Evolutionary conservation across 2,329 filamentous ascomycete genomes (phyloP), one percentile per base, ranked within the genome.

Genomic region (Colletotrichum musicola): DNA sequence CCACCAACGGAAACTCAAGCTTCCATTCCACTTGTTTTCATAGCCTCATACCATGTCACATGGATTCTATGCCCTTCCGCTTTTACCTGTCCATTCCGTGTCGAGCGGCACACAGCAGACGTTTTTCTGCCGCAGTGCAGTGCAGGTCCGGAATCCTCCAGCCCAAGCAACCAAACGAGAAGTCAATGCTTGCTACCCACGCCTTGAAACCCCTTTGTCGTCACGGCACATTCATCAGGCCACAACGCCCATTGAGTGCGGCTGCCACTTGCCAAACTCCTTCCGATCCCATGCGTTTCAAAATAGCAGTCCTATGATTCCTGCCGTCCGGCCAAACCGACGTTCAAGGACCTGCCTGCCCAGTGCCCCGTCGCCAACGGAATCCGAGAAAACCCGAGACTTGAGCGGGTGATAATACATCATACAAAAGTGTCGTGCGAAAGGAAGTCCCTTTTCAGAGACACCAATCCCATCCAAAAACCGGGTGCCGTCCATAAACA

Each of bases 221-320:
- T 63, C 64, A 68, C 22, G 22, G 51, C 57, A 51, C 64, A 69
- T 54, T 63, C 57, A 63, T 69, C 51, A 69, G 54, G 53, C 63
- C 64, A 49, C 64, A 63, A 46, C 58, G 62, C 53, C 49, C 25
- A 13, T 59, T 10, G 65, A 53, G 53, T 58, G 58, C 57, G 54
- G 64, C 67, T 58, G 46, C 53, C 67, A 69, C 63, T 57, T 58
- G 67, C 67, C 64, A 68, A 69, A 69, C 67, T 69, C 67, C 67
- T 58, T 62, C 54, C 67, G 46, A 62, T 67, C 44, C 67, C 64
- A 69, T 69, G 67, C 64, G 58, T 69, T 27, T 69, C 56, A 67
- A 68, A 69, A 68, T 58, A 62, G 57, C 64, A 69, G 59, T 63
- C 67, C 56, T 55, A 59, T 69, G 64, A 55, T 63, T 68, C 63